Evolutionary conservation across 2,329 filamentous ascomycete genomes (phyloP).

Genomic region (Pyrenophora seminiperda): DNA sequence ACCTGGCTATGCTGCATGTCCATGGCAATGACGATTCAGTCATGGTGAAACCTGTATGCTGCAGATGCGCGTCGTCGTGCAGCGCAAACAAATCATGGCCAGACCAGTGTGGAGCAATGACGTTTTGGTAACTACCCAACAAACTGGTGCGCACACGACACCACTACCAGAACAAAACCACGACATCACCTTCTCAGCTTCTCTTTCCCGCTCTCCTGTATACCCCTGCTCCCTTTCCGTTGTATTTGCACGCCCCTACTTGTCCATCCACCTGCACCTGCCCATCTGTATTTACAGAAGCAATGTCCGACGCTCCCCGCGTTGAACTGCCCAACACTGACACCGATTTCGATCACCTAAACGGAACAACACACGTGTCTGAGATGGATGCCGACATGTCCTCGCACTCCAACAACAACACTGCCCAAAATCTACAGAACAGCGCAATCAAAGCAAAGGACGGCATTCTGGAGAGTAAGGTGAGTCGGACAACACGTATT

Average conservation of each 20-base stretch:
- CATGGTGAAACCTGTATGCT: constrained; percentile 19
- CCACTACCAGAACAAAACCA: constrained; percentile 17
- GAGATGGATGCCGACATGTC: constrained; percentile 23
- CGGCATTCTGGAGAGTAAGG: constrained; percentile 52
- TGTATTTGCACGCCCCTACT: not conserved
- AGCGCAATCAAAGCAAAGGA: constrained; percentile 44
- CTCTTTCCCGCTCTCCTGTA: constrained; percentile 1
- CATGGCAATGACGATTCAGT: constrained; percentile 21
- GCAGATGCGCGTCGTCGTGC: constrained; percentile 9
- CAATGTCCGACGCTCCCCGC: constrained; percentile 42
- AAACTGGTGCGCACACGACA: constrained; percentile 27
- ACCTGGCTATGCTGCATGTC: not conserved
- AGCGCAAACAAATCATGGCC: constrained; percentile 14
- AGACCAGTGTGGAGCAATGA: constrained; percentile 15
- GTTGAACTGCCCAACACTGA: constrained; percentile 37
- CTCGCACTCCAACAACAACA: constrained; percentile 29
- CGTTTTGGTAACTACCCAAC: constrained; percentile 15
- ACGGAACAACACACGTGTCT: not conserved
- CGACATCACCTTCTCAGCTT: not conserved
- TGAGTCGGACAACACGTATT: constrained; percentile 41
- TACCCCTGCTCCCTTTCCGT: constrained; percentile 1
- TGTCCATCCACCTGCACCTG: constrained; percentile 5
- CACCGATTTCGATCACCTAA: constrained; percentile 29
- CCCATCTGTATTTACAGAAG: not conserved
- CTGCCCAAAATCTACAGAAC: constrained; percentile 24